Percentiles rank a stretch among this genome's conserved stretches.
Evolutionary conservation across 352 stramenopile species (phyloP).

Genomic region (Thalassiosira tumida): DNA sequence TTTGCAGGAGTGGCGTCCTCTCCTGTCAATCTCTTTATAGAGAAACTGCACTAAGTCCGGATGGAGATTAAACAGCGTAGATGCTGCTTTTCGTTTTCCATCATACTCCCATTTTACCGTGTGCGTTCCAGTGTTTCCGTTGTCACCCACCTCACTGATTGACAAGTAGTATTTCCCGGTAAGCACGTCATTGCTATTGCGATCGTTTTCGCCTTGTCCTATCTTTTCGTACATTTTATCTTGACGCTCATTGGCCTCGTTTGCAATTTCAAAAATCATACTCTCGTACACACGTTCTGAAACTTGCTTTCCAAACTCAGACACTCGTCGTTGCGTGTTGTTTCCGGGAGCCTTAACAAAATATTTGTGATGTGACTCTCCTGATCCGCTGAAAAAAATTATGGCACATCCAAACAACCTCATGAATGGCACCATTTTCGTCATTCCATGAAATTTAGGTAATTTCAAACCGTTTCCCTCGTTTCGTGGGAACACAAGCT

Average conservation of each 20-base stretch:
- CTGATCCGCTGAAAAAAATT: conserved; percentile 41
- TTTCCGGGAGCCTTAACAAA: conserved; percentile 28
- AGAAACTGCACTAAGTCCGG: too few species aligned
- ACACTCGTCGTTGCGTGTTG: conserved; percentile 5
- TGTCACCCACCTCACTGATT: too few species aligned
- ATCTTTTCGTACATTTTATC: too few species aligned
- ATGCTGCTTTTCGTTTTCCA: too few species aligned
- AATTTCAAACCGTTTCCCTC: conserved; percentile 16
- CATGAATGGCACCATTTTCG: conserved; percentile 40
- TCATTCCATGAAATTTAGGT: conserved; percentile 35
- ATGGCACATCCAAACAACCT: conserved; percentile 30
- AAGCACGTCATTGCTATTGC: too few species aligned
- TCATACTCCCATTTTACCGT: too few species aligned
- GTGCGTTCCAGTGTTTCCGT: too few species aligned
- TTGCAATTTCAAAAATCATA: conserved; percentile 23
- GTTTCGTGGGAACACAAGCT: conserved; percentile 2
- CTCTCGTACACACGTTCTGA: background rate
- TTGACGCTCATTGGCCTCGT: too few species aligned
- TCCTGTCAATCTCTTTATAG: too few species aligned
- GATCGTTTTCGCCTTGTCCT: too few species aligned
- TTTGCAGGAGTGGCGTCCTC: too few species aligned
- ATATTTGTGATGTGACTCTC: conserved; percentile 12
- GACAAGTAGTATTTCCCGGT: too few species aligned
- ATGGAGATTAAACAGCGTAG: background rate
- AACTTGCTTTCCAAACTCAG: background rate